These are phyloP conservation scores for Acacia concinna DNA, from an alignment of 331 rosid genomes.

Conservation along the genomic window DNA sequence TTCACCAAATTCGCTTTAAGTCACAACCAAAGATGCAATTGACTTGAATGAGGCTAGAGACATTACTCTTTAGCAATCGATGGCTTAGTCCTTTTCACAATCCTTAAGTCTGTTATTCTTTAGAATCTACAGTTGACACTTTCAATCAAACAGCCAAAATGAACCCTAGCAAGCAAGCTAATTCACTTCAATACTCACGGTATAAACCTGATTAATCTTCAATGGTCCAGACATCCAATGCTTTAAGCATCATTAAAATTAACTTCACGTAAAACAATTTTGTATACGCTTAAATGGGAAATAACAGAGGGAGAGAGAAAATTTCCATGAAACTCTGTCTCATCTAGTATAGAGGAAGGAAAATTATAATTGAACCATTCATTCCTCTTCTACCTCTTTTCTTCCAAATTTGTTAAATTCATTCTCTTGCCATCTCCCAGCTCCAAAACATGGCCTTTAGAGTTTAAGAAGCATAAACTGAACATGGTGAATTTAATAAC, in stretches of 20 bases:
- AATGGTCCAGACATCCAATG: constrained; percentile 1
- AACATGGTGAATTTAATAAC: constrained; percentile 17
- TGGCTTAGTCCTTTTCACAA: constrained; percentile 19
- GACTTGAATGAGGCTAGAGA: constrained; percentile 14
- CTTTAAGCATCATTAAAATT: constrained; percentile 19
- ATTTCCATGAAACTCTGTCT: not conserved
- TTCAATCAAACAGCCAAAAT: constrained; percentile 11
- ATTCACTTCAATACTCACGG: not conserved
- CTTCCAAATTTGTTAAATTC: not conserved
- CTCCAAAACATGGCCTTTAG: not conserved
- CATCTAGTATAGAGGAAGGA: not conserved
- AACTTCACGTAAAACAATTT: constrained; percentile 5
- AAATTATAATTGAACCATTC: not conserved
- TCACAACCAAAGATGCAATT: not conserved
- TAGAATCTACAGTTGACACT: not conserved
- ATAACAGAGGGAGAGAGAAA: not conserved
- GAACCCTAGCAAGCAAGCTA: constrained; percentile 1
- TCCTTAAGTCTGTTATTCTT: constrained; percentile 11
- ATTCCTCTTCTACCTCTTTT: not conserved
- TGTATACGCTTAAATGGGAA: not conserved
- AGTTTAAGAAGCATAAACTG: constrained; percentile 20
- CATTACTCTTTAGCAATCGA: constrained; percentile 13
- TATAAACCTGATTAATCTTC: not conserved
- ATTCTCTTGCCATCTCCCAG: not conserved
- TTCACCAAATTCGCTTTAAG: not conserved